Evolutionary conservation across 164 flowering plant species (phyloP).

Genomic region (Nymphaea thermarum): DNA sequence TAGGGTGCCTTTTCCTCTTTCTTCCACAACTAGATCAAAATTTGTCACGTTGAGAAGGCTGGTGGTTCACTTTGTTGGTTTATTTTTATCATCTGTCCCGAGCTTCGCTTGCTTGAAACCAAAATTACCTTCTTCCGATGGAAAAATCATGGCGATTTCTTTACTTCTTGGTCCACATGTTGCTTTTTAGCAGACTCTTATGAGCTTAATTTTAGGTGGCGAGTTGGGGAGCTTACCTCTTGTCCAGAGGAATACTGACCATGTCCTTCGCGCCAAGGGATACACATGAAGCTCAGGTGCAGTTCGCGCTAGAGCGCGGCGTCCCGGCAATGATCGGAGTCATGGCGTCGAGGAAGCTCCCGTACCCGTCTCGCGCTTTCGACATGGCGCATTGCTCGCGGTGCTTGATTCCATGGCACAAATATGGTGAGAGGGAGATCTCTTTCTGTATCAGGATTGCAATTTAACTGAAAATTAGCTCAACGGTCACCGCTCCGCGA

Average conservation of each 20-base stretch:
- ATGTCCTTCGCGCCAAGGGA: slow-evolving; percentile 93
- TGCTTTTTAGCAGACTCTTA: neutral
- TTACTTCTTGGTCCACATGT: neutral
- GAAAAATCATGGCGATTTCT: neutral
- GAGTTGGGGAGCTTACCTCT: slow-evolving; percentile 84
- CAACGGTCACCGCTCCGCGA: neutral
- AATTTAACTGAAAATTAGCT: no score
- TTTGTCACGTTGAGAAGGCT: no score
- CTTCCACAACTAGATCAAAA: neutral
- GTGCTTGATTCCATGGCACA: slow-evolving; percentile 92
- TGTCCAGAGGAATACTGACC: slow-evolving; percentile 50
- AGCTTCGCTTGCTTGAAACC: no score
- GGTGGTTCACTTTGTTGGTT: no score
- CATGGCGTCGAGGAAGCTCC: slow-evolving; percentile 66
- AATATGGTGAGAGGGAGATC: slow-evolving; percentile 25
- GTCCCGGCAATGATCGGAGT: slow-evolving; percentile 93
- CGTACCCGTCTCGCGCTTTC: slow-evolving; percentile 84
- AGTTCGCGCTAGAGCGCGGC: slow-evolving; percentile 91
- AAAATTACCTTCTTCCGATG: neutral
- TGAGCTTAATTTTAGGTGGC: slow-evolving; percentile 48
- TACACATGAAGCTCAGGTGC: slow-evolving; percentile 88
- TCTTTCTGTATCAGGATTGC: neutral
- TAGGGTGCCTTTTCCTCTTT: neutral
- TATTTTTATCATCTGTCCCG: no score
- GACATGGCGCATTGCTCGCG: slow-evolving; percentile 98